Conservation (phyloP, 768 basidiomycete species). For the Termitomyces sp. region DNA sequence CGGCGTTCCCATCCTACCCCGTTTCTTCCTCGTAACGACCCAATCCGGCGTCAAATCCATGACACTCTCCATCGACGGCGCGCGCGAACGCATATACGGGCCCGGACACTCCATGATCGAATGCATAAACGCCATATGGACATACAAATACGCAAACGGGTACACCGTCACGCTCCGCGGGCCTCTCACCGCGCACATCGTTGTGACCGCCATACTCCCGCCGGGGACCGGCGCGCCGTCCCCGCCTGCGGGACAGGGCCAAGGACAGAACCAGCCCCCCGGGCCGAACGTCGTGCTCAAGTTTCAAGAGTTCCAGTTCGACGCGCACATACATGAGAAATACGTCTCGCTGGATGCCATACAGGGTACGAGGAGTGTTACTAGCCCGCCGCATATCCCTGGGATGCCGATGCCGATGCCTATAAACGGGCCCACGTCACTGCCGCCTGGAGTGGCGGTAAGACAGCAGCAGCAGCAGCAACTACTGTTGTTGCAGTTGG, state of each 20-base stretch:
- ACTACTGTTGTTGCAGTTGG: conserved; percentile 12
- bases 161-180: conserved; percentile 76
- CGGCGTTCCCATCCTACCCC: conserved; percentile 70
- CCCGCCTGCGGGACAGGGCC: background rate
- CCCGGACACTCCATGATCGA: conserved; percentile 57
- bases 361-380: conserved; percentile 38
- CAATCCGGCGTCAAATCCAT: conserved; percentile 84
- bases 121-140: conserved; percentile 73
- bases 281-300: conserved; percentile 36
- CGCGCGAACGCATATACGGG: conserved; percentile 52
- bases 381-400: conserved; percentile 13
- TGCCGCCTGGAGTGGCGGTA: background rate
- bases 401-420: too few species aligned
- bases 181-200: conserved; percentile 64
- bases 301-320: conserved; percentile 72
- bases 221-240: conserved; percentile 19
- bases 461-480: conserved; percentile 4
- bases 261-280: conserved; percentile 1
- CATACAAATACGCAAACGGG: conserved; percentile 74
- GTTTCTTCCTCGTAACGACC: conserved; percentile 80
- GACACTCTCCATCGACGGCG: conserved; percentile 74
- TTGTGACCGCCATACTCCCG: conserved; percentile 28
- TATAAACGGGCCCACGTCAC: background rate
- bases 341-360: conserved; percentile 65
- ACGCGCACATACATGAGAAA: conserved; percentile 70